A percentile compares a stretch with the other conserved stretches of the same genome.
These are phyloP conservation scores for Capronia americana DNA, from an alignment of 2,329 filamentous ascomycete species.

Conservation along the genomic window DNA sequence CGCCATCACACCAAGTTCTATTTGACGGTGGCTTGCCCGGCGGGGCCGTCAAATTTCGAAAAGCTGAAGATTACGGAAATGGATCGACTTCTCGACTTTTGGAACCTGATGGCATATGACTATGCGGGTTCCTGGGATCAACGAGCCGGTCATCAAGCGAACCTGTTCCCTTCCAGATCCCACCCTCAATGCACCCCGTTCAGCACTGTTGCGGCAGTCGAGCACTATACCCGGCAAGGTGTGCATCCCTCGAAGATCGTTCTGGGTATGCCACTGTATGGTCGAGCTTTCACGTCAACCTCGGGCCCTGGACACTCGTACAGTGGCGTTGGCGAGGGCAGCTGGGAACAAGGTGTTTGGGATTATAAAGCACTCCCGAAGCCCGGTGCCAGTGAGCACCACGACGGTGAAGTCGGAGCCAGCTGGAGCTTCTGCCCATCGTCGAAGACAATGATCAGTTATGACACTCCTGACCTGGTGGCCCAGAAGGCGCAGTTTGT, in stretches of 20 bases:
- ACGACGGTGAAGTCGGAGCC: constrained; percentile 69
- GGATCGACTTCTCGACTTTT: constrained; percentile 73
- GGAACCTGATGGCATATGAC: constrained; percentile 89
- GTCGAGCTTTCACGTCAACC: constrained; percentile 81
- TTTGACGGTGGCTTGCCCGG: constrained; percentile 40
- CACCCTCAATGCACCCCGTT: constrained; percentile 76
- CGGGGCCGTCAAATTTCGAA: constrained; percentile 67
- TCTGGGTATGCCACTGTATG: constrained; percentile 90
- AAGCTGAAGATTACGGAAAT: constrained; percentile 68
- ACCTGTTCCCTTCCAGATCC: constrained; percentile 67
- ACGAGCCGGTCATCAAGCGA: constrained; percentile 77
- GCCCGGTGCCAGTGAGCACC: constrained; percentile 66
- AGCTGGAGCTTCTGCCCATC: constrained; percentile 76
- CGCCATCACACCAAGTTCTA: constrained; percentile 33
- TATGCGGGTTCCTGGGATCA: constrained; percentile 83
- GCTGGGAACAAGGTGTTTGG: constrained; percentile 83
- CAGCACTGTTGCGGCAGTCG: constrained; percentile 73
- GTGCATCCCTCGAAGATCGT: constrained; percentile 77
- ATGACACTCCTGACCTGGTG: constrained; percentile 74
- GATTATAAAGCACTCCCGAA: constrained; percentile 87
- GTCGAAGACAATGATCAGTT: constrained; percentile 74
- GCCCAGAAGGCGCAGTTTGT: constrained; percentile 75
- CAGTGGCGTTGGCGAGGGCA: constrained; percentile 76
- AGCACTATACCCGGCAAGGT: constrained; percentile 69
- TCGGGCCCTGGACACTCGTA: constrained; percentile 74